A percentile compares a stretch with the other conserved stretches of the same genome.
Conservation (phyloP, 768 basidiomycete species). For the Trametes villosa region DNA sequence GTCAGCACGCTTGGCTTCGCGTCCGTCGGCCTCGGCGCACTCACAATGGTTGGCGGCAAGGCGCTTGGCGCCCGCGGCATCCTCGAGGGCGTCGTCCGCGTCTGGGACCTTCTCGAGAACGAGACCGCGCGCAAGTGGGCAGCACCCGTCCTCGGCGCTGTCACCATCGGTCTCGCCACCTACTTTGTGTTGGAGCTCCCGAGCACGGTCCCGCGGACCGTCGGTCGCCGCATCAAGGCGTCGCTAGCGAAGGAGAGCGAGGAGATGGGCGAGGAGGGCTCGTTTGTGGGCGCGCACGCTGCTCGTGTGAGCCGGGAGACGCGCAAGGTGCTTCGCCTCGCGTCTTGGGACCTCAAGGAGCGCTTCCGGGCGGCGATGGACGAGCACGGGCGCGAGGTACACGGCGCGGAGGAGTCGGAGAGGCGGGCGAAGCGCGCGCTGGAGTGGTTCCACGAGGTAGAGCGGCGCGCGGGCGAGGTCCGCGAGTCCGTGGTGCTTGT, state of each 20-base stretch:
- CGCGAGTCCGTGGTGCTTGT: conserved; percentile 32
- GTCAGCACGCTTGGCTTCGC: conserved; percentile 72
- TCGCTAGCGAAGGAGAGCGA: conserved; percentile 57
- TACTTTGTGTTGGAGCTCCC: conserved; percentile 91
- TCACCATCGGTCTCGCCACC: conserved; percentile 70
- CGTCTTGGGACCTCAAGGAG: conserved; percentile 88
- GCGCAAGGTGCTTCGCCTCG: conserved; percentile 89
- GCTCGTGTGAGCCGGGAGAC: conserved; percentile 81
- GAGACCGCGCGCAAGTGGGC: conserved; percentile 85
- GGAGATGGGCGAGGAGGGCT: conserved; percentile 50
- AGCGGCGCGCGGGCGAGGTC: conserved; percentile 48
- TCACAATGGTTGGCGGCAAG: conserved; percentile 90
- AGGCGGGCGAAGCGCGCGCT: conserved; percentile 70
- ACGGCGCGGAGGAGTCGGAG: conserved; percentile 75
- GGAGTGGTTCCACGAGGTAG: conserved; percentile 67
- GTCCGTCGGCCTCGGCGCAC: conserved; percentile 79
- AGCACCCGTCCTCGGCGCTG: conserved; percentile 81
- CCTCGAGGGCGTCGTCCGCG: conserved; percentile 75
- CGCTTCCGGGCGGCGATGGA: conserved; percentile 83
- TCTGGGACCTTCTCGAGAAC: conserved; percentile 81
- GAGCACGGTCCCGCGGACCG: conserved; percentile 81
- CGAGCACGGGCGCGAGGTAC: conserved; percentile 75
- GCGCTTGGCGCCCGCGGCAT: conserved; percentile 74
- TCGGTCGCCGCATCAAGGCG: conserved; percentile 81
- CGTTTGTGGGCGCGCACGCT: conserved; percentile 70